These are phyloP conservation scores for Ilyonectria robusta DNA, from an alignment of 2,329 filamentous ascomycete genomes.

Conservation along the genomic window DNA sequence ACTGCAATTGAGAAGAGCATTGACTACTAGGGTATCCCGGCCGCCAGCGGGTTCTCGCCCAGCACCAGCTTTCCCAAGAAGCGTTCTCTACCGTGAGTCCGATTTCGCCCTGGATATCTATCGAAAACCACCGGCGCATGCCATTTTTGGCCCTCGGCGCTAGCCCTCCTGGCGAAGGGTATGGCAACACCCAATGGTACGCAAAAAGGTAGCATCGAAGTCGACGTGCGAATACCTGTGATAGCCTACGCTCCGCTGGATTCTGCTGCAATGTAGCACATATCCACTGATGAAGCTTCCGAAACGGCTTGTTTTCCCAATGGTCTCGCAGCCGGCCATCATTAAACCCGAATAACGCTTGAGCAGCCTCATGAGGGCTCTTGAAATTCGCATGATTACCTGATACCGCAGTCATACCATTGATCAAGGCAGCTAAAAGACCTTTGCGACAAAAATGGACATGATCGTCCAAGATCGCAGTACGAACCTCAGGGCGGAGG, in stretches of 20 bases:
- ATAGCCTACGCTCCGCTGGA: slow-evolving; percentile 12
- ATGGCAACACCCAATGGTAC: slow-evolving; percentile 24
- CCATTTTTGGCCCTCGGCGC: slow-evolving; percentile 23
- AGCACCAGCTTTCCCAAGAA: slow-evolving; percentile 13
- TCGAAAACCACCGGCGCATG: slow-evolving; percentile 28
- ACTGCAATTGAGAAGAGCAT: too few relatives aligned
- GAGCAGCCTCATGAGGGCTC: slow-evolving; percentile 14
- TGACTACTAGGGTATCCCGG: slow-evolving; percentile 1
- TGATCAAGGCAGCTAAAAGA: slow-evolving; percentile 9
- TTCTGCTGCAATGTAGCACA: slow-evolving; percentile 16
- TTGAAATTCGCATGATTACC: slow-evolving; percentile 15
- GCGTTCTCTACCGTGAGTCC: slow-evolving; percentile 8
- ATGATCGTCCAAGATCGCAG: slow-evolving; percentile 13
- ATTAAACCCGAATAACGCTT: slow-evolving; percentile 20
- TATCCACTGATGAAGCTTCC: slow-evolving; percentile 27
- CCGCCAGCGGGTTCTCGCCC: slow-evolving; percentile 24
- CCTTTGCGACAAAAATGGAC: slow-evolving; percentile 19
- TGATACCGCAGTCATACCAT: slow-evolving; percentile 13
- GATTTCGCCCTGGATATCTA: slow-evolving; percentile 15
- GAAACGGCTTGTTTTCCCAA: slow-evolving; percentile 25
- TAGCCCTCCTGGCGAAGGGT: slow-evolving; percentile 18
- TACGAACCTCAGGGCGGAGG: slow-evolving; percentile 2
- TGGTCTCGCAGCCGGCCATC: slow-evolving; percentile 7
- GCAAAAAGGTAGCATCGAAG: slow-evolving; percentile 20
- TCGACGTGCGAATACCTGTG: slow-evolving; percentile 15